Evolutionary conservation across 192 early-diverging fungal species (phyloP), one percentile per base, ranked within the genome.

Genomic region (Backusella tuberculispora): DNA sequence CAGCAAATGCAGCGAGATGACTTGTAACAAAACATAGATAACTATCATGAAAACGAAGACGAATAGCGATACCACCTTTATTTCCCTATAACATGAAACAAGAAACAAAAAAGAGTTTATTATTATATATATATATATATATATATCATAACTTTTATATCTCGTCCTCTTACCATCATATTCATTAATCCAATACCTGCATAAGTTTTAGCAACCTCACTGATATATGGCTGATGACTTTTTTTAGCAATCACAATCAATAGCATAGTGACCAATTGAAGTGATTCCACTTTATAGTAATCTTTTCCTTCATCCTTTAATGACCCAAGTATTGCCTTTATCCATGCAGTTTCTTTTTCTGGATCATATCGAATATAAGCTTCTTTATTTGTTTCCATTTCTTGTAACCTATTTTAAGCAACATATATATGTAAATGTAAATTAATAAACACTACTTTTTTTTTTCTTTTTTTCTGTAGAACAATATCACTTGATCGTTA

Each of bases 231-330:
- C 0, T 56, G 38, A 42, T 93, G 81, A 2, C 82, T 80, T 19
- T 83, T 81, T 29, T 86, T 88, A 5, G 86, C 89, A 81, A 94
- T 96, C 15, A 98, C 87, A 41, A 96, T 84, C 46, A 98, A 85
- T 45, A 99, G 81, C 85, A 99, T 90, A 5, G 95, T 96, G 41
- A 99, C 90, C 29, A 98, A 86, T 82, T 96, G 96, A 77, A 93
- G 92, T 0, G 95, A 93, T 14, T 83, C 85, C 9, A 91, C 85
- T 77, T 93, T 94, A 70, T 83, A 77, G 74, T 92, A 96, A 34
- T 81, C 82, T 34, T 76, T 69, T 40, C 74, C 76, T 19, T 81
- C 75, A 1, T 76, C 73, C 14, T 85, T 89, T 76, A 99, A 86
- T 46, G 86, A 88, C 8, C 76, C 48, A 34, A 92, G 87, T 1